Base-by-base conservation (phyloP, 2,329 filamentous ascomycete genomes). In the Aspergillus fumigatiaffinis region DNA sequence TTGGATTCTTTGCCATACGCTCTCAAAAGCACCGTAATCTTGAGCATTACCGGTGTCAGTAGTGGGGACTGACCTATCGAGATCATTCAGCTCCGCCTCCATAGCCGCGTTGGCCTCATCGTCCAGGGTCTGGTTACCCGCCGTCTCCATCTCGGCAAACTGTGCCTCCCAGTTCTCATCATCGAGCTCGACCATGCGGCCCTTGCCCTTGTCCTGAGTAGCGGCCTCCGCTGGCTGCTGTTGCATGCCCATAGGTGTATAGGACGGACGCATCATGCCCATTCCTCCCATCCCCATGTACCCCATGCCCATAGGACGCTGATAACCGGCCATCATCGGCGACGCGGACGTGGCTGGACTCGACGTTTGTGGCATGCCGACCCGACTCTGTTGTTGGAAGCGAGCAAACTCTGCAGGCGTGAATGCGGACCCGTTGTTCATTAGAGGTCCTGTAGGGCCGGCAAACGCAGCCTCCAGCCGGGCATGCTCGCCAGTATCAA, bases 141-240 rank as follows among this genome's bases (percentile, higher is more conserved):
- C 76, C 14, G 77, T 77, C 72, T 93, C 91, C 71, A 97, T 87
- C 75, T 94, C 86, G 56, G 91, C 90, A 74, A 99, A 99, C 74
- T 97, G 92, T 67, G 92, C 91, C 76, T 97, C 93, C 94, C 94
- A 97, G 70, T 96, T 89, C 69, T 88, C 81, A 66, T 99, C 93
- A 71, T 97, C 91, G 25, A 97, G 84, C 77, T 97, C 94, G 12
- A 97, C 88, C 77, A 97, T 84, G 38, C 84, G 79, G 5, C 79
- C 85, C 75, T 95, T 96, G 42, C 90, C 92, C 73, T 97, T 97
- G 58, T 89, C 90, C 74, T 92, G 75, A 47, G 79, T 77, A 57
- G 76, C 69, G 38, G 74, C 75, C 46, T 74, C 70, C 38, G 67
- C 67, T 25, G 72, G 74, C 56, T 73, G 71, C 64, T 81, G 79